Conservation (phyloP, 495 filamentous ascomycete genomes). For the Penicillium canariense region DNA sequence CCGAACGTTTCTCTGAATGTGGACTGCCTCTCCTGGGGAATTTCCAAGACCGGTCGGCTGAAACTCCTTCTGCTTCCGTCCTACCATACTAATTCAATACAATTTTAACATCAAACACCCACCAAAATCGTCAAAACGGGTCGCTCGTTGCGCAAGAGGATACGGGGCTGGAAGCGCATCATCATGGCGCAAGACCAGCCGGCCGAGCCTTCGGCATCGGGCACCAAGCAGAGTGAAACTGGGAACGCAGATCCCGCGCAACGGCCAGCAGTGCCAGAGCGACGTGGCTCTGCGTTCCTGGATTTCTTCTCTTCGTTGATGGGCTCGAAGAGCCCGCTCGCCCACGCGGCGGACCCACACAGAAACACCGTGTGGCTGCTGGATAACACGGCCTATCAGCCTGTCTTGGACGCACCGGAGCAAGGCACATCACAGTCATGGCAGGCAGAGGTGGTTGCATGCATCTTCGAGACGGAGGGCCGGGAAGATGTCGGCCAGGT, state of each 20-base stretch:
- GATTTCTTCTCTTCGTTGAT: constrained; percentile 29
- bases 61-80: neutral
- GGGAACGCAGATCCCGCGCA: neutral
- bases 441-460: constrained; percentile 78
- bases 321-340: constrained; percentile 28
- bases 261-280: constrained; percentile 11
- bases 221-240: neutral
- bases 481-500: constrained; percentile 62
- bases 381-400: constrained; percentile 82
- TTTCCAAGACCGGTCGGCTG: neutral
- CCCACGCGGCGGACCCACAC: constrained; percentile 39
- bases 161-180: constrained; percentile 3
- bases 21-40: neutral
- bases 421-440: constrained; percentile 46
- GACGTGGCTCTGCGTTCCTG: constrained; percentile 31
- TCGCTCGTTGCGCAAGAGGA: neutral
- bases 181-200: constrained; percentile 10
- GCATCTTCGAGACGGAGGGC: constrained; percentile 70
- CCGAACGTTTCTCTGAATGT: constrained; percentile 6
- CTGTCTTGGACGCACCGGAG: constrained; percentile 22
- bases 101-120: neutral
- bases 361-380: constrained; percentile 80
- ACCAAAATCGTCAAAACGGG: neutral
- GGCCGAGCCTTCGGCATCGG: constrained; percentile 1
- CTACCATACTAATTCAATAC: no score